Evolutionary conservation across 2,329 filamentous ascomycete genomes (phyloP).

Genomic region (Boeremia lycopersici): DNA sequence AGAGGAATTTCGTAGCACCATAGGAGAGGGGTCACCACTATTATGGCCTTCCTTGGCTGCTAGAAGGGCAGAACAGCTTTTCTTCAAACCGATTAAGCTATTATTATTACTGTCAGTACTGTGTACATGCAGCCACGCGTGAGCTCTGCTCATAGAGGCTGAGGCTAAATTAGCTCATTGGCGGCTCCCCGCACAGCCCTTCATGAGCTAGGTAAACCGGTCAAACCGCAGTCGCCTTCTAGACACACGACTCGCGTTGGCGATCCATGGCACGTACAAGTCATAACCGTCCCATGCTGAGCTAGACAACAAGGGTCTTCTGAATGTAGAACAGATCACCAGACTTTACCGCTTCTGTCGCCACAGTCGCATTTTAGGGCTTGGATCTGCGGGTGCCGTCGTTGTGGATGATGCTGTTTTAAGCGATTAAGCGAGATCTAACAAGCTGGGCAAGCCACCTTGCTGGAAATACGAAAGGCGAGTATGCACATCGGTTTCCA

Average conservation of each 20-base stretch:
- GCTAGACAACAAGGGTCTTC: not conserved
- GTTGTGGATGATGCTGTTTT: conserved; percentile 5
- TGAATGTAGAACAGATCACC: not conserved
- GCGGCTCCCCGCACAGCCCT: conserved; percentile 10
- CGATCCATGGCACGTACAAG: not conserved
- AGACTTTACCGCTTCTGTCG: not conserved
- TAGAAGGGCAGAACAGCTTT: no score
- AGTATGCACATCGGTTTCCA: not conserved
- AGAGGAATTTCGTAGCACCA: no score
- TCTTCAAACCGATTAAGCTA: no score
- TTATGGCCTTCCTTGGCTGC: no score
- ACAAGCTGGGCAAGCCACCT: conserved; percentile 10
- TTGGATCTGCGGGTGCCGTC: conserved; percentile 2
- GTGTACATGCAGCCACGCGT: no score
- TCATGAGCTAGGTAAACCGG: not conserved
- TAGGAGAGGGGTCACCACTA: no score
- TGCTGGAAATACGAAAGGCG: not conserved
- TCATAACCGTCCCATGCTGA: not conserved
- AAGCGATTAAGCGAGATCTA: conserved; percentile 10
- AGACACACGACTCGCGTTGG: not conserved
- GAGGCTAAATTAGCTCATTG: not conserved
- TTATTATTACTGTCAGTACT: no score
- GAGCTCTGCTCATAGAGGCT: not conserved
- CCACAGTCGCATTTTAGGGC: not conserved
- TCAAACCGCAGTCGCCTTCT: no score